Conservation (phyloP, 768 basidiomycete genomes). For the Phanerodontia chrysosporium region DNA sequence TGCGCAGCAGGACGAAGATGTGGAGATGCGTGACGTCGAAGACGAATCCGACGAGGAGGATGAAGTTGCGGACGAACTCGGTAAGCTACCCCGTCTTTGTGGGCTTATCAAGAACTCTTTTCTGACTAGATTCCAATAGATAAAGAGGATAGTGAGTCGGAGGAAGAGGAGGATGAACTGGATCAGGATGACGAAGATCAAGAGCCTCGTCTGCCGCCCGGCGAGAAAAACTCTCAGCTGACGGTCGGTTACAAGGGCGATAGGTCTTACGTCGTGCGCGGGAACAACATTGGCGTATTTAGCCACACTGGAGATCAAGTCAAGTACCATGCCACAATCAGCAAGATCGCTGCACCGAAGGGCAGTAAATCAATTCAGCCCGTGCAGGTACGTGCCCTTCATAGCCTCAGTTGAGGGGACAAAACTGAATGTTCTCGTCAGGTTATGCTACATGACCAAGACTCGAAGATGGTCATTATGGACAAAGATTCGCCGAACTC, state of each 20-base stretch:
- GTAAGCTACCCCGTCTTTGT: slow-evolving; percentile 28
- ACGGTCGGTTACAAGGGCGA: slow-evolving; percentile 96
- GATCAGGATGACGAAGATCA: slow-evolving; percentile 40
- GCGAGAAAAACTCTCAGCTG: slow-evolving; percentile 81
- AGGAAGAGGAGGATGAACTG: slow-evolving; percentile 30
- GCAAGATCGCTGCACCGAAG: slow-evolving; percentile 72
- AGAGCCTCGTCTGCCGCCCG: slow-evolving; percentile 38
- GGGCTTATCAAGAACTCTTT: background rate
- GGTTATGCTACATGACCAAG: slow-evolving; percentile 97
- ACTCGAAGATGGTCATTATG: slow-evolving; percentile 91
- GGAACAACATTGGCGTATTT: slow-evolving; percentile 90
- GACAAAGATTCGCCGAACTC: slow-evolving; percentile 78
- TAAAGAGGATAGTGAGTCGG: slow-evolving; percentile 26
- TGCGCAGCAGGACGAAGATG: slow-evolving; percentile 64
- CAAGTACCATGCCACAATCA: slow-evolving; percentile 85
- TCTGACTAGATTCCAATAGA: slow-evolving; percentile 6
- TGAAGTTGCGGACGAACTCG: slow-evolving; percentile 67
- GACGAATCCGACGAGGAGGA: slow-evolving; percentile 78
- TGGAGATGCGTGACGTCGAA: slow-evolving; percentile 81
- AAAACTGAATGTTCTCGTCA: slow-evolving; percentile 26
- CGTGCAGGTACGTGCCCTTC: slow-evolving; percentile 73
- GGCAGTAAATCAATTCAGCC: slow-evolving; percentile 79
- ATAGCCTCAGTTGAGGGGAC: slow-evolving; percentile 4
- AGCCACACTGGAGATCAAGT: slow-evolving; percentile 66
- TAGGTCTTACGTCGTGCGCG: slow-evolving; percentile 88